Percentiles rank a stretch among this genome's conserved stretches.
Conservation (phyloP, 495 filamentous ascomycete genomes). For the Niebla homalea region DNA sequence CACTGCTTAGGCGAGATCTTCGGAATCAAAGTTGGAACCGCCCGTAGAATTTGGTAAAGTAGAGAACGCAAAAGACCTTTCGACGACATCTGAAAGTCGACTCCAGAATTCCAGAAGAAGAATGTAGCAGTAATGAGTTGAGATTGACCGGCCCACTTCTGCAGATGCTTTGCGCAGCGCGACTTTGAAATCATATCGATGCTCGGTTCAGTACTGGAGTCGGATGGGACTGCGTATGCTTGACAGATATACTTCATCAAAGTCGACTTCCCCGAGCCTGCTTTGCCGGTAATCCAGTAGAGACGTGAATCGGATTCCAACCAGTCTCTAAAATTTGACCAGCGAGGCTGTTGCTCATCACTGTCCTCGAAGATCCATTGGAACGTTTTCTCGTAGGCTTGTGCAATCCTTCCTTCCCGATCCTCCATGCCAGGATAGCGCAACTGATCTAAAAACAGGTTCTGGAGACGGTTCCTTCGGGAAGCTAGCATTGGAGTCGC, state of each 20-base stretch:
- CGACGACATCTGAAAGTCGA: conserved; percentile 12
- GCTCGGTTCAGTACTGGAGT: too few species aligned
- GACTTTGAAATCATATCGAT: too few species aligned
- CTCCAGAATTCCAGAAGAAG: conserved; percentile 23
- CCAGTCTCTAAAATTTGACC: conserved; percentile 24
- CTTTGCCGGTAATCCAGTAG: conserved; percentile 31
- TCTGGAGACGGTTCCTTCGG: neutral
- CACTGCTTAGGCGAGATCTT: neutral
- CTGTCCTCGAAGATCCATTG: conserved; percentile 21
- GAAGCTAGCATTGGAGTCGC: neutral
- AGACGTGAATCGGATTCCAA: conserved; percentile 16
- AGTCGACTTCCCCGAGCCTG: conserved; percentile 33
- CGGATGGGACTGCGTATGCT: too few species aligned
- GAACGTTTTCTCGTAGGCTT: conserved; percentile 19
- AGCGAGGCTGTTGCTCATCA: neutral
- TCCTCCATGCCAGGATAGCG: conserved; percentile 14
- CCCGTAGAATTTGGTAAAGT: conserved; percentile 19
- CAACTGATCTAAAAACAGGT: conserved; percentile 13
- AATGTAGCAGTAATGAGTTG: conserved; percentile 15
- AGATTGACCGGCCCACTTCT: conserved; percentile 1
- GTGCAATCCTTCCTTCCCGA: conserved; percentile 14
- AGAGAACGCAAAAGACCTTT: conserved; percentile 22
- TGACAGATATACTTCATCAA: conserved; percentile 26
- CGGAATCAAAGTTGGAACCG: neutral
- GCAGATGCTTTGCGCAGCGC: conserved; percentile 1